Conservation (phyloP, 2,329 filamentous ascomycete species). For the Microdochium paspali region DNA sequence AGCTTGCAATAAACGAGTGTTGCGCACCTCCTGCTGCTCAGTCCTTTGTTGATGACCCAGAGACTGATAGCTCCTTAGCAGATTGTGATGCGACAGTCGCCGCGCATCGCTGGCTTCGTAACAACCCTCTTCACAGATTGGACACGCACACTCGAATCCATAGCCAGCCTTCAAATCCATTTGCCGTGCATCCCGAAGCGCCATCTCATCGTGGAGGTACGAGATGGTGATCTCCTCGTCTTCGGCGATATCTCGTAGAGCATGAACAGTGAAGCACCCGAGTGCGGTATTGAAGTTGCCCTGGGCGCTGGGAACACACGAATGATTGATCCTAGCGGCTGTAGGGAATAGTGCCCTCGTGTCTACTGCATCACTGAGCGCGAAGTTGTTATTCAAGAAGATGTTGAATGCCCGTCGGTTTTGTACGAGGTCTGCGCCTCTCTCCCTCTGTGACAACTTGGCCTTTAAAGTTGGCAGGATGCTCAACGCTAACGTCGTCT, state of each 20-base stretch:
- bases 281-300: constrained; percentile 10
- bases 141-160: constrained; percentile 11
- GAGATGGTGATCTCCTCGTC: constrained; percentile 12
- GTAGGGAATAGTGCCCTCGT: constrained; percentile 9
- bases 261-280: constrained; percentile 11
- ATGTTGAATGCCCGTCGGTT: constrained; percentile 10
- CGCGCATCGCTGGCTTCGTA: constrained; percentile 4
- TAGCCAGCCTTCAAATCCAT: constrained; percentile 7
- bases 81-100: constrained; percentile 3
- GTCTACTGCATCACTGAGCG: constrained; percentile 2
- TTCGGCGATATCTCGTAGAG: constrained; percentile 9
- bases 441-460: background rate
- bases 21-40: background rate
- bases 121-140: constrained; percentile 7
- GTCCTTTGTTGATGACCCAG: background rate
- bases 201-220: constrained; percentile 9
- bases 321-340: constrained; percentile 14
- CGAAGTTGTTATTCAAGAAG: constrained; percentile 15
- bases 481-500: constrained; percentile 1
- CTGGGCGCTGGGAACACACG: constrained; percentile 14
- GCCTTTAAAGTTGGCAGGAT: background rate
- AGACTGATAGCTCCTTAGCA: constrained; percentile 2
- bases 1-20: too few relatives aligned
- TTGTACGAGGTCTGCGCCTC: constrained; percentile 2
- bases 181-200: constrained; percentile 3